These are phyloP conservation scores for Blastosporella zonata DNA, from an alignment of 1,284 basidiomycete genomes.

Conservation along the genomic window DNA sequence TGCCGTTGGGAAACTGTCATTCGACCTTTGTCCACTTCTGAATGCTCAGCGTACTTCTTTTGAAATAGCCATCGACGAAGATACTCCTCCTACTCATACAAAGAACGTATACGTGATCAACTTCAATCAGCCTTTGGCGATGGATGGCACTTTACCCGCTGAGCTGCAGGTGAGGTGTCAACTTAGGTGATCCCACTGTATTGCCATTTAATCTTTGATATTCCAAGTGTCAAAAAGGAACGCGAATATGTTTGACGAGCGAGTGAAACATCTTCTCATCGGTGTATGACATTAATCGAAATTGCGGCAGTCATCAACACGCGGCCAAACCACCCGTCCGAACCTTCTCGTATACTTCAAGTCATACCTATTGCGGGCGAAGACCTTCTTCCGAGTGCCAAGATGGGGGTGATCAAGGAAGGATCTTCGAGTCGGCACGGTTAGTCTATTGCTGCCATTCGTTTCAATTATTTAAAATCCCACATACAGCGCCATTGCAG, in stretches of 20 bases:
- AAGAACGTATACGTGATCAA: conserved; percentile 25
- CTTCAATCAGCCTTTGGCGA: conserved; percentile 18
- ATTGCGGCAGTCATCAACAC: conserved; percentile 29
- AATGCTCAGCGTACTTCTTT: conserved; percentile 9
- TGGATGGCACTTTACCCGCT: conserved; percentile 26
- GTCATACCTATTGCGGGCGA: conserved; percentile 37
- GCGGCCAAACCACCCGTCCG: conserved; percentile 34
- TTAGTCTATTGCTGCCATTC: no score
- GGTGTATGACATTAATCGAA: no score
- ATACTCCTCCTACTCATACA: conserved; percentile 30
- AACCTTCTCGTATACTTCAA: conserved; percentile 37
- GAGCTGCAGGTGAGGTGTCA: conserved; percentile 24
- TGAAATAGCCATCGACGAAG: conserved; percentile 22
- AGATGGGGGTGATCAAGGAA: conserved; percentile 16
- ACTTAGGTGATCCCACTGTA: no score
- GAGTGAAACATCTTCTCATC: background rate
- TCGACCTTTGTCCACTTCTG: conserved; percentile 30
- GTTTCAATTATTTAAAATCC: no score
- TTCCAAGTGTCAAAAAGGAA: conserved; percentile 27
- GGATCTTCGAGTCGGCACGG: no score
- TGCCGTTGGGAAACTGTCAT: conserved; percentile 14
- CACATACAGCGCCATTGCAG: conserved; percentile 31
- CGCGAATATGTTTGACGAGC: conserved; percentile 30
- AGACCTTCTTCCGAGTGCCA: conserved; percentile 21
- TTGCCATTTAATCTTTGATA: background rate